Conservation (phyloP, 495 filamentous ascomycete species). For the Eremomyces bilateralis region DNA sequence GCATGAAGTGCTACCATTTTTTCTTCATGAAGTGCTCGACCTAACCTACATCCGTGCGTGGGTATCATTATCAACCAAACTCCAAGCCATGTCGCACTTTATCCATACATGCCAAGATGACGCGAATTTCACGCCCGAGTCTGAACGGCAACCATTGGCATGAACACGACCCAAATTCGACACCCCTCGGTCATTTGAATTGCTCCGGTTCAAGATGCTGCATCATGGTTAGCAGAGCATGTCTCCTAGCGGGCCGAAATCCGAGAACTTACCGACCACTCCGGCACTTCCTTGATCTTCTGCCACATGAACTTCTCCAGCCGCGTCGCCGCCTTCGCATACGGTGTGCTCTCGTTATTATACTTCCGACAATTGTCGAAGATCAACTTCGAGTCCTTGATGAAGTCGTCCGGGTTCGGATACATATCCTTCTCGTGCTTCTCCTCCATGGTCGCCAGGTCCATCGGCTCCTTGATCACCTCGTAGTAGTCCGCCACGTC, state of each 20-base stretch:
- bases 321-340: constrained; percentile 88
- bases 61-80: too few relatives aligned
- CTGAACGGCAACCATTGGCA: too few relatives aligned
- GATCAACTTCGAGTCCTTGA: constrained; percentile 72
- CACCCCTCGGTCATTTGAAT: background rate
- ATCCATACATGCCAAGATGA: too few relatives aligned
- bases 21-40: too few relatives aligned
- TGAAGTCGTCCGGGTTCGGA: constrained; percentile 76
- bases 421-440: constrained; percentile 92
- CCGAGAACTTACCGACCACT: constrained; percentile 39
- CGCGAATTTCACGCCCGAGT: too few relatives aligned
- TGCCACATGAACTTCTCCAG: constrained; percentile 93
- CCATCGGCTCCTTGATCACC: constrained; percentile 96
- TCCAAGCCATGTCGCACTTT: too few relatives aligned
- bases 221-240: background rate
- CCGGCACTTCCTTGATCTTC: constrained; percentile 79
- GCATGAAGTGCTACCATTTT: too few relatives aligned
- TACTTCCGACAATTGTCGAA: constrained; percentile 92
- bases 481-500: constrained; percentile 96
- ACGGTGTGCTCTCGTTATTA: constrained; percentile 87
- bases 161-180: too few relatives aligned
- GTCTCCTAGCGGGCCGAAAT: too few relatives aligned
- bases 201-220: background rate
- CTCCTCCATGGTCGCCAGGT: constrained; percentile 84
- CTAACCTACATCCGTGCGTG: too few relatives aligned